Evolutionary conservation across 2,329 filamentous ascomycete genomes (phyloP).

Genomic region (Nigrospora osmanthi): DNA sequence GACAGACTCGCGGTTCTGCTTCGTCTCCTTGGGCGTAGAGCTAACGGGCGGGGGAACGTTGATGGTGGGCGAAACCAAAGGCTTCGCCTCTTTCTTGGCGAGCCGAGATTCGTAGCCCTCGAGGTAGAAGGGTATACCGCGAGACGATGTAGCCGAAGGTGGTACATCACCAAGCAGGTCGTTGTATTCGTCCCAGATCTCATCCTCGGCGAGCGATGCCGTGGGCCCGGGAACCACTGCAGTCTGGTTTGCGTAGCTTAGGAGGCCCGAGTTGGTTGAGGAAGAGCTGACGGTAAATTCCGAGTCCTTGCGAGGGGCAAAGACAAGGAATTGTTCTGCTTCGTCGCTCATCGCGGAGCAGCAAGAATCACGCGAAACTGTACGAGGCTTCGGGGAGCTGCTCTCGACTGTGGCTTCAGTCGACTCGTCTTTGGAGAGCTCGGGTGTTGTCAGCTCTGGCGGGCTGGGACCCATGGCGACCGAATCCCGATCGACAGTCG

Average conservation of each 20-base stretch:
- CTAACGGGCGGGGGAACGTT: conserved; percentile 9
- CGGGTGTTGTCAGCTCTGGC: conserved; percentile 30
- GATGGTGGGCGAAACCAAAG: conserved; percentile 42
- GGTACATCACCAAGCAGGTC: conserved; percentile 68
- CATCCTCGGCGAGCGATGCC: conserved; percentile 67
- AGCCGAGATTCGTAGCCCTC: conserved; percentile 36
- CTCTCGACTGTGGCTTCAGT: conserved; percentile 23
- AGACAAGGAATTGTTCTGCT: conserved; percentile 61
- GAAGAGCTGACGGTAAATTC: conserved; percentile 47
- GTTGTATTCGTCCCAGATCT: conserved; percentile 92
- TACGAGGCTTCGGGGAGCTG: conserved; percentile 18
- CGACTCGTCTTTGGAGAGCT: conserved; percentile 27
- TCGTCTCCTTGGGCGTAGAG: conserved; percentile 7
- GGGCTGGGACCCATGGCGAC: conserved; percentile 42
- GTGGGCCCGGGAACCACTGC: conserved; percentile 56
- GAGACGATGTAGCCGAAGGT: conserved; percentile 47
- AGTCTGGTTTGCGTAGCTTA: conserved; percentile 47
- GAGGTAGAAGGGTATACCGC: conserved; percentile 47
- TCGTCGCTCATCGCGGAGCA: too few species aligned
- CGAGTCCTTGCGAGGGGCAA: conserved; percentile 67
- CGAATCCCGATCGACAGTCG: conserved; percentile 26
- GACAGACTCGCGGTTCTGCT: conserved; percentile 23
- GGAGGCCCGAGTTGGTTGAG: conserved; percentile 60
- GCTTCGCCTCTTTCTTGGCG: conserved; percentile 23
- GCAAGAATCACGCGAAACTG: conserved; percentile 15